These are phyloP conservation scores for Ailanthus altissimus DNA, from an alignment of 345 rosid genomes.

Conservation along the genomic window DNA sequence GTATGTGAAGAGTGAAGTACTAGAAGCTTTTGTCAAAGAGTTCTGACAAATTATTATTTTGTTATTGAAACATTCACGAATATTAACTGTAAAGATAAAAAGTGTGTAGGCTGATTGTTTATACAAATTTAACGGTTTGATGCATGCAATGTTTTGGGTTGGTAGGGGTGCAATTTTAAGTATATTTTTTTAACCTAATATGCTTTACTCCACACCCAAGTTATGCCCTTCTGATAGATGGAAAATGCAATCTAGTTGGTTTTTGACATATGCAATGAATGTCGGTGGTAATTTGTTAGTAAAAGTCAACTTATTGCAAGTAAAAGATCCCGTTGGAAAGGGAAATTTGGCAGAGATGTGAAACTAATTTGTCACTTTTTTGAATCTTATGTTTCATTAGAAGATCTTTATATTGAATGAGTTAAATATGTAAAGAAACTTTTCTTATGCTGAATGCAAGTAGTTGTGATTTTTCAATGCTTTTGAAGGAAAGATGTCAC, in stretches of 20 bases:
- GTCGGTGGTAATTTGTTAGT: not conserved
- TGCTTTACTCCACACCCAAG: not conserved
- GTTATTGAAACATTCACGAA: too few relatives aligned
- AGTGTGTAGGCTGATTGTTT: not conserved
- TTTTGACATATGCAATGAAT: not conserved
- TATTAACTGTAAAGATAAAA: too few relatives aligned
- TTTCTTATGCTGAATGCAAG: not conserved
- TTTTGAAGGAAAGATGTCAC: not conserved
- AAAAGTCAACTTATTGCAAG: not conserved
- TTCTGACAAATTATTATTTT: not conserved
- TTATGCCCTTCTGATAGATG: not conserved
- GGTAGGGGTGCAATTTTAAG: too few relatives aligned
- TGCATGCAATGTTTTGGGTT: not conserved
- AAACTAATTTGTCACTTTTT: too few relatives aligned
- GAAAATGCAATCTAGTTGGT: not conserved
- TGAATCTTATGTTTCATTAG: not conserved
- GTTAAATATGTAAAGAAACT: not conserved
- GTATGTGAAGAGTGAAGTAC: not conserved
- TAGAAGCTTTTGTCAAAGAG: not conserved
- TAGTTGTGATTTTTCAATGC: not conserved
- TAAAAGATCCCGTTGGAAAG: too few relatives aligned
- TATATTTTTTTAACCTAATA: not conserved
- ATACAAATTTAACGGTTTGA: not conserved
- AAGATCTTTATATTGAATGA: not conserved
- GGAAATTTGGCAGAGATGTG: too few relatives aligned